Percentiles rank a stretch among this genome's conserved stretches.
Evolutionary conservation across 306 rosid species (phyloP).

Genomic region (Vigna radiata): DNA sequence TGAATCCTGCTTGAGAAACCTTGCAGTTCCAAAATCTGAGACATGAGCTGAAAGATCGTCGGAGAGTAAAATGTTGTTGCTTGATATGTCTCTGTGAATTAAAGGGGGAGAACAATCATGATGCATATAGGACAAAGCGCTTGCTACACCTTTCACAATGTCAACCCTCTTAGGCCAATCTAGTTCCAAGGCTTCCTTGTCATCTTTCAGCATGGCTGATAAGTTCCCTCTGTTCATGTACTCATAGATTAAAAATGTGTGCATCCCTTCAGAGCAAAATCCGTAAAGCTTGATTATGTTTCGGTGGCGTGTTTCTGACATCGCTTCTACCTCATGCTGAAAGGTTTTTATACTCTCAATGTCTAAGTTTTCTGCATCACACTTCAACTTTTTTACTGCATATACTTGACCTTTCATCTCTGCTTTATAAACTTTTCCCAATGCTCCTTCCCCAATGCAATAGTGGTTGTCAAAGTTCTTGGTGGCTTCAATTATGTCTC

Average conservation of each 20-base stretch:
- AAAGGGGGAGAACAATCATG: slow-evolving; percentile 47
- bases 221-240: slow-evolving; percentile 57
- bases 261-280: slow-evolving; percentile 51
- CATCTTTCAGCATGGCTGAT: slow-evolving; percentile 36
- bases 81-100: slow-evolving; percentile 59
- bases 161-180: slow-evolving; percentile 52
- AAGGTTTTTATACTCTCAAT: slow-evolving; percentile 44
- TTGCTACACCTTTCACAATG: slow-evolving; percentile 51
- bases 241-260: slow-evolving; percentile 55
- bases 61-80: slow-evolving; percentile 51
- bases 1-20: slow-evolving; percentile 51
- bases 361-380: slow-evolving; percentile 45
- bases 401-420: slow-evolving; percentile 50
- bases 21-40: slow-evolving; percentile 61
- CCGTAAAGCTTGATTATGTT: slow-evolving; percentile 63
- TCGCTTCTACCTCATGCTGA: slow-evolving; percentile 49
- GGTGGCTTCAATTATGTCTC: slow-evolving; percentile 54
- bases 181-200: slow-evolving; percentile 42
- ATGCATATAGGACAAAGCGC: slow-evolving; percentile 51
- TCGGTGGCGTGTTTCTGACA: slow-evolving; percentile 53
- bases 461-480: slow-evolving; percentile 45
- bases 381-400: slow-evolving; percentile 57
- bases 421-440: slow-evolving; percentile 55
- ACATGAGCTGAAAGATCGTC: slow-evolving; percentile 44
- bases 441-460: slow-evolving; percentile 57